phyloP scores from a whole-genome alignment of 805 yeast genomes.

The Tetrapisispora iriomotensis region DNA sequence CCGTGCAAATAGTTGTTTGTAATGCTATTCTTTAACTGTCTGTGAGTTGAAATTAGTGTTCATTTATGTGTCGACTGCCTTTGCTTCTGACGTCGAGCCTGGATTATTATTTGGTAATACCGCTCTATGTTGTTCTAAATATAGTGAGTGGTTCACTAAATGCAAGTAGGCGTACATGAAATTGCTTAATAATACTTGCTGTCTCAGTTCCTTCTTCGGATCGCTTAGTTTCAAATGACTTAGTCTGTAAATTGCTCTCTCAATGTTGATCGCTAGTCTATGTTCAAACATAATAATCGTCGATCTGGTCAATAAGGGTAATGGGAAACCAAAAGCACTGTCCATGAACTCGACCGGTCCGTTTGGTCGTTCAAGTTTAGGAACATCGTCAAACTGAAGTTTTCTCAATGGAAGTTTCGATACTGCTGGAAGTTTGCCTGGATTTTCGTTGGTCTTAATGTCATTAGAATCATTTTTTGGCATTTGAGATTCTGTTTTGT shows the following conservation, averaged over 20 bases:
- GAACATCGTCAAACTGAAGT: constrained; percentile 29
- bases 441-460: not conserved
- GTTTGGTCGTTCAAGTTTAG: constrained; percentile 37
- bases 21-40: too few relatives aligned
- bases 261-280: constrained; percentile 89
- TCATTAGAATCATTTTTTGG: not conserved
- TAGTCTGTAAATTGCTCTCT: constrained; percentile 86
- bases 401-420: constrained; percentile 24
- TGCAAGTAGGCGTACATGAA: constrained; percentile 97
- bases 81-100: too few relatives aligned
- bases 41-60: too few relatives aligned
- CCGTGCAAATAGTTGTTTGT: too few relatives aligned
- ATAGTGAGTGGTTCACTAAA: constrained; percentile 83
- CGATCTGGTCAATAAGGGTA: constrained; percentile 70
- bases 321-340: constrained; percentile 80
- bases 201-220: constrained; percentile 81
- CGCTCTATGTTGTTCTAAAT: constrained; percentile 43
- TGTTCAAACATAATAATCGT: constrained; percentile 74
- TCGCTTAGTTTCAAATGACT: constrained; percentile 92
- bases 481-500: not conserved
- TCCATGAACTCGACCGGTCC: constrained; percentile 56
- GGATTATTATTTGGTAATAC: not conserved
- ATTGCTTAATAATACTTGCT: constrained; percentile 86
- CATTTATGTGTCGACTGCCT: not conserved
- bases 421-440: not conserved